Percentiles rank a stretch among this genome's conserved stretches.
These are phyloP conservation scores for Verruconis gallopava DNA, from an alignment of 2,329 filamentous ascomycete genomes.

Conservation along the genomic window DNA sequence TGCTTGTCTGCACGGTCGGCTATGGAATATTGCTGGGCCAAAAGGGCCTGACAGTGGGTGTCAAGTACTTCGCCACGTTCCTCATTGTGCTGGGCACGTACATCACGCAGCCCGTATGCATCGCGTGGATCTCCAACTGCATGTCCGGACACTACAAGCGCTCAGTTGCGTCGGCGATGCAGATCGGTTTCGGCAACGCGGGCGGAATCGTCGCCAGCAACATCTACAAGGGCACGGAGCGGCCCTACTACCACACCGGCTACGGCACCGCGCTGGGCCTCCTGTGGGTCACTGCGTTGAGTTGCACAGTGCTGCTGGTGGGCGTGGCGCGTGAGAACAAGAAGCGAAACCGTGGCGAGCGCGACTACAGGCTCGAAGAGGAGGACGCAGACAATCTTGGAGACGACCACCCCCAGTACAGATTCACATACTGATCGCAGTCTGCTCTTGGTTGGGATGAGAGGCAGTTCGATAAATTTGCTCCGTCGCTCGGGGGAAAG, in stretches of 20 bases:
- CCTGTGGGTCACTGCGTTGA: constrained; percentile 31
- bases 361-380: constrained; percentile 30
- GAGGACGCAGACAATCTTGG: constrained; percentile 36
- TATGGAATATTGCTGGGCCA: constrained; percentile 44
- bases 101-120: constrained; percentile 40
- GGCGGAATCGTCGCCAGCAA: constrained; percentile 38
- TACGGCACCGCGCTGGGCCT: constrained; percentile 36
- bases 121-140: constrained; percentile 46
- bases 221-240: constrained; percentile 36
- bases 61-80: constrained; percentile 43
- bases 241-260: constrained; percentile 37
- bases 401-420: constrained; percentile 38
- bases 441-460: no score
- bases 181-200: constrained; percentile 21
- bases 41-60: constrained; percentile 32
- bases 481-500: no score
- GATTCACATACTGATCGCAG: constrained; percentile 20
- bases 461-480: no score
- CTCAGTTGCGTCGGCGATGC: constrained; percentile 38
- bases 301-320: constrained; percentile 28
- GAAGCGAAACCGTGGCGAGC: constrained; percentile 33
- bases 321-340: constrained; percentile 33
- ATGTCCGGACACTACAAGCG: constrained; percentile 46
- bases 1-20: constrained; percentile 37
- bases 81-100: constrained; percentile 42